Conservation (phyloP, 2,329 filamentous ascomycete genomes). For the Emericellopsis cladophorae region DNA sequence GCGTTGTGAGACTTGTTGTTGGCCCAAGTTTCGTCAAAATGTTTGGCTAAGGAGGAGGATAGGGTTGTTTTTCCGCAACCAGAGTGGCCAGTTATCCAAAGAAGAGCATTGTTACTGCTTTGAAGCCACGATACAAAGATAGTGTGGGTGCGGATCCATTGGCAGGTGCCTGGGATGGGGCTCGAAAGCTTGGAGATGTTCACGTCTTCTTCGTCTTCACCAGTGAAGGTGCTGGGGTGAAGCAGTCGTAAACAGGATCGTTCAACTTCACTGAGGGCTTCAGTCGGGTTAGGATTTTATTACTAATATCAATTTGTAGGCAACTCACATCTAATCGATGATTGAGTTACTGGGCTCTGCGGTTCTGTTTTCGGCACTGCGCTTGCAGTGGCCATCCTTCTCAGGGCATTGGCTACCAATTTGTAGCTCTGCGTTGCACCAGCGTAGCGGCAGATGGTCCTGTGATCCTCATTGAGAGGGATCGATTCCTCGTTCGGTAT, state of each 20-base stretch:
- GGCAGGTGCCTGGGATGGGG: constrained; percentile 19
- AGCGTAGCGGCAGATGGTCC: constrained; percentile 8
- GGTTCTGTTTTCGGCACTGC: too few relatives aligned
- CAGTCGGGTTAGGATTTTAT: constrained; percentile 1
- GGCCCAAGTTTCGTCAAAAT: constrained; percentile 9
- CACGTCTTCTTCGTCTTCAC: constrained; percentile 11
- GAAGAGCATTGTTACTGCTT: constrained; percentile 12
- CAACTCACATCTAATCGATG: too few relatives aligned
- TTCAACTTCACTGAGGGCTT: constrained; percentile 18
- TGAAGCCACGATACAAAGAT: constrained; percentile 16
- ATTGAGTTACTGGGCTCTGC: too few relatives aligned
- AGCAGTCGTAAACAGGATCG: constrained; percentile 17
- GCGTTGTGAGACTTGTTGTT: constrained; percentile 2
- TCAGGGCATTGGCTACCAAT: constrained; percentile 6
- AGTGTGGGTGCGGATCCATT: constrained; percentile 18
- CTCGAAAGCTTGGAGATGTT: constrained; percentile 8
- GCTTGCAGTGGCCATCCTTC: constrained; percentile 5
- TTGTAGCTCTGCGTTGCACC: constrained; percentile 6
- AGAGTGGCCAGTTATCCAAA: constrained; percentile 22
- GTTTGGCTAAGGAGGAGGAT: constrained; percentile 17
- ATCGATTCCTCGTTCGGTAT: constrained; percentile 8
- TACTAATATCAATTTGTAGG: background rate
- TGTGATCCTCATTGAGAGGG: constrained; percentile 11
- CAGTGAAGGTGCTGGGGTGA: constrained; percentile 13
- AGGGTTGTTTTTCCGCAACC: constrained; percentile 24